A percentile compares a stretch with the other conserved stretches of the same genome.
These are phyloP conservation scores for Fragilariopsis cylindrus DNA, from an alignment of 108 stramenopile genomes.

Conservation along the genomic window DNA sequence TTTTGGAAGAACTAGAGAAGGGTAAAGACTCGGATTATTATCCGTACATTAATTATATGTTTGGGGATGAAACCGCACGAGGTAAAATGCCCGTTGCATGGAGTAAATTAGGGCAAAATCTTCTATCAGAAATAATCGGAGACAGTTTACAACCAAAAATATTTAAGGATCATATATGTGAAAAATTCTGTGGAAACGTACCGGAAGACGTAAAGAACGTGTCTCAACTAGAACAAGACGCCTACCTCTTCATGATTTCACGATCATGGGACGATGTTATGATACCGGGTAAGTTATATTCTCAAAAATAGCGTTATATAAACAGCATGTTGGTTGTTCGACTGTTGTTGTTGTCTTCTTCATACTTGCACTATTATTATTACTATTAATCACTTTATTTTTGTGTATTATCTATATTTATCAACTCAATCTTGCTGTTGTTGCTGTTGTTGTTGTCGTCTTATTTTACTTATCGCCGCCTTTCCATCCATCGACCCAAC, in stretches of 20 bases:
- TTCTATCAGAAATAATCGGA: slow-evolving; percentile 39
- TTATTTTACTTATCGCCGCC: not conserved
- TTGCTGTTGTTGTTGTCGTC: too few relatives aligned
- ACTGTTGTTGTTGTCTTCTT: too few relatives aligned
- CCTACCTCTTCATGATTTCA: slow-evolving; percentile 48
- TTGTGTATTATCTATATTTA: not conserved
- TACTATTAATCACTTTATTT: too few relatives aligned
- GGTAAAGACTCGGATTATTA: slow-evolving; percentile 60
- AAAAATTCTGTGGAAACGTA: slow-evolving; percentile 7
- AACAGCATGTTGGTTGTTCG: too few relatives aligned
- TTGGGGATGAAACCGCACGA: slow-evolving; percentile 16
- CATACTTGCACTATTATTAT: too few relatives aligned
- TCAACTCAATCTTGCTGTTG: not conserved
- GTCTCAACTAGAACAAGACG: slow-evolving; percentile 32
- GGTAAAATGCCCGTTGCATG: slow-evolving; percentile 55
- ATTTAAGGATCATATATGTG: not conserved
- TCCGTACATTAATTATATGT: slow-evolving; percentile 67
- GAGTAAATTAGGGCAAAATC: slow-evolving; percentile 39
- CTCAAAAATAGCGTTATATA: not conserved
- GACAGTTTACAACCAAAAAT: not conserved
- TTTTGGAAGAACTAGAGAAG: slow-evolving; percentile 34
- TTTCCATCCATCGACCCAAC: too few relatives aligned
- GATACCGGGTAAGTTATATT: slow-evolving; percentile 53
- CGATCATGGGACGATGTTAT: slow-evolving; percentile 60
- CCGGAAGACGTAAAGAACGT: not conserved